Evolutionary conservation across 352 stramenopile genomes (phyloP), one percentile per base, ranked within the genome.

Genomic region (Globisporangium alternatum): DNA sequence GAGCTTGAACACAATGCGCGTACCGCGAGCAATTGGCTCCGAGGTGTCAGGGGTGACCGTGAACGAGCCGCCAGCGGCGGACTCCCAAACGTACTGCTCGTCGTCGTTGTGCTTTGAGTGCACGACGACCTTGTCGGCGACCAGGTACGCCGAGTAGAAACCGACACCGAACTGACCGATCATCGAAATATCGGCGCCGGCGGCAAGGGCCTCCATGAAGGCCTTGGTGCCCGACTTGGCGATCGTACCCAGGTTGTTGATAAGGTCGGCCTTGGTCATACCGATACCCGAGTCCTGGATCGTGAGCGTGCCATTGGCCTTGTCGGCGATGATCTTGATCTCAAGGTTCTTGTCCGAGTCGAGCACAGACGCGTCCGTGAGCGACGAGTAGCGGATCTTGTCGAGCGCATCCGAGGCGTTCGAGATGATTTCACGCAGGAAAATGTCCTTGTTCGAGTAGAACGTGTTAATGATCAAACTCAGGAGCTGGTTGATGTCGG

Each of bases 391-490:
- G 59, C 96, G 90, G 75, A 99, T 98, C 91, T 99, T 99, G 84
- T 99, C 96, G 33, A 99, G 88, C 21, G 96, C 96, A 97, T 99
- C 96, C 44, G 88, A 98, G 41, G 93, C 82, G 82, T 99, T 99
- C 62, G 92, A 98, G 77, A 99, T 98, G 51, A 98, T 75, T 75
- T 98, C 96, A 70, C 96, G 93, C 39, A 98, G 70, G 82, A 99
- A 99, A 67, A 99, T 98, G 70, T 99, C 98, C 91, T 99, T 99
- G 96, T 99, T 99, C 69, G 94, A 99, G 94, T 99, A 99, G 81
- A 99, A 99, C 67, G 96, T 99, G 86, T 97, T 97, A 72, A 97
- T 97, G 79, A 97, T 99, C 72, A 99, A 79, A 70, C 91, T 98
- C 78, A 99, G 81, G 58, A 99, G 89, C 88, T 99, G 98, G 86